Base-by-base conservation (phyloP, 805 yeast species). In the Wickerhamiella nectarea region DNA sequence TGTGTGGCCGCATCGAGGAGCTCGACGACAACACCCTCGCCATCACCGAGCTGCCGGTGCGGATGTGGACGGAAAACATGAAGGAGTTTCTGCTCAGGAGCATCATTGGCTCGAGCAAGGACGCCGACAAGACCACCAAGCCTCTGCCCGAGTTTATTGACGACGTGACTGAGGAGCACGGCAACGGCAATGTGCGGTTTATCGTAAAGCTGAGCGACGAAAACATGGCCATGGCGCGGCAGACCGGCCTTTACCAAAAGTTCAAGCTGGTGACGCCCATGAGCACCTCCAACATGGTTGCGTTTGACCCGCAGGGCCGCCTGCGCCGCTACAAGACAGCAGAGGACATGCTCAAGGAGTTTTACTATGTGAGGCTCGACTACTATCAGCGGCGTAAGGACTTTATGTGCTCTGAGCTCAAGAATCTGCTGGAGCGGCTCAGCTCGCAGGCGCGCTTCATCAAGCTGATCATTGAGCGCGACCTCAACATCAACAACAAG, bases 151-250 rank as follows among this genome's bases (percentile, higher is more conserved):
- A 54, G 36, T 89, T 96, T 94, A 85, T 89, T 48, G 87, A 84
- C 52, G 96, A 89, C 61, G 75, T 87, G 78, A 85, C 80, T 52
- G 98, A 91, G 57, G 95, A 89, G 59, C 98, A 91, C 61, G 82
- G 85, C 14, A 69, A 75, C 46, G 80, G 78, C 34, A 31, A 39
- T 11, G 78, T 91, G 50, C 75, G 78, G 48, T 91, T 91, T 56
- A 75, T 83, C 21, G 74, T 91, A 22, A 83, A 76, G 28, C 64
- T 91, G 50, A 65, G 77, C 9, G 72, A 70, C 43, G 89, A 78
- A 38, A 95, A 89, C 57, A 89, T 91, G 97, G 70, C 64, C 19
- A 82, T 83, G 54, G 72, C 94, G 0, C 66, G 70, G 48, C 68
- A 69, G 41, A 72, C 80, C 19, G 98, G 98, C 0, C 68, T 85